These are phyloP conservation scores for Ophiostoma novo-ulmi DNA, from an alignment of 2,329 filamentous ascomycete species.

Conservation along the genomic window DNA sequence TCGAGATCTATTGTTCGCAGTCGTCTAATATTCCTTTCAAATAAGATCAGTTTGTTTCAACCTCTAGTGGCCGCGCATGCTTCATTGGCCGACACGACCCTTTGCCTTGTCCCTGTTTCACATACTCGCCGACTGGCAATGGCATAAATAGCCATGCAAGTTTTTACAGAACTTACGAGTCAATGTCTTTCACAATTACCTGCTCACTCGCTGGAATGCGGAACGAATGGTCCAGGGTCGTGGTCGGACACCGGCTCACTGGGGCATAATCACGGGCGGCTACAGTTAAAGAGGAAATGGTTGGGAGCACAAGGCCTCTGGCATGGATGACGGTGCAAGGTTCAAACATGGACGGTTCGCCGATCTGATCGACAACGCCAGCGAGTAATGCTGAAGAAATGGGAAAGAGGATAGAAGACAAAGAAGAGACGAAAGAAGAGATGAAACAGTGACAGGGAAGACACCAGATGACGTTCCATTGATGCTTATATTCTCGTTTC, in stretches of 20 bases:
- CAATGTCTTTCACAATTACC: neutral
- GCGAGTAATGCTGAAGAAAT: neutral
- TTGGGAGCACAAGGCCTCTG: neutral
- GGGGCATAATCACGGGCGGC: conserved; percentile 7
- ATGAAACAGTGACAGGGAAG: neutral
- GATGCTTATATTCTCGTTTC: neutral
- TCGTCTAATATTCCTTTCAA: neutral
- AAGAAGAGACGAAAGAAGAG: neutral
- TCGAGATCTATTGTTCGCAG: neutral
- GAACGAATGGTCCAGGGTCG: neutral
- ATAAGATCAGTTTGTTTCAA: neutral
- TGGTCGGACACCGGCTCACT: neutral
- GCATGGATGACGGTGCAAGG: neutral
- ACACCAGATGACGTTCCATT: conserved; percentile 1
- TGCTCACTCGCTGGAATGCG: neutral
- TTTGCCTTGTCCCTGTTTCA: conserved; percentile 10
- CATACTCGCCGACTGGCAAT: neutral
- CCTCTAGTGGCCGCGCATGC: neutral
- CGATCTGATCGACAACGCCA: neutral
- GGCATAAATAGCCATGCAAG: neutral
- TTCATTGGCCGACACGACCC: conserved; percentile 5
- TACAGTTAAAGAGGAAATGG: neutral
- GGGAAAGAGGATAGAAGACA: neutral
- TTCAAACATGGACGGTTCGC: neutral
- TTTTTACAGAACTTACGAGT: neutral